Conservation (phyloP, 2,329 filamentous ascomycete genomes). For the Aspergillus uvarum region DNA sequence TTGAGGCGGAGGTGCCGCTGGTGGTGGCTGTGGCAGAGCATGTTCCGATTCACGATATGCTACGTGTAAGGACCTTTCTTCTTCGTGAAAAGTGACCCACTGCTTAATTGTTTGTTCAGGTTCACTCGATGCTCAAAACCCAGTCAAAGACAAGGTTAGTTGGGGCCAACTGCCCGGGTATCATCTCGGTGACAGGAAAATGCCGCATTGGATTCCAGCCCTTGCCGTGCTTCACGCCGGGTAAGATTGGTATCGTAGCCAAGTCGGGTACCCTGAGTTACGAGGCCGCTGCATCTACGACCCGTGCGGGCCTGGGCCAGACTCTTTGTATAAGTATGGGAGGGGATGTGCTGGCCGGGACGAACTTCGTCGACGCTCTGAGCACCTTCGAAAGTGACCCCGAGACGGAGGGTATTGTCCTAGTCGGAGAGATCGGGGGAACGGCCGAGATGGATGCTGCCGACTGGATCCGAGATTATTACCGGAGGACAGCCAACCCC, state of each 20-base stretch:
- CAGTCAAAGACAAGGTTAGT: constrained; percentile 72
- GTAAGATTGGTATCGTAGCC: constrained; percentile 72
- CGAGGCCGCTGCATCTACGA: constrained; percentile 73
- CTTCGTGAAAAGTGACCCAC: too few relatives aligned
- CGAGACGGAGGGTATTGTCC: constrained; percentile 68
- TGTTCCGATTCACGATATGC: constrained; percentile 74
- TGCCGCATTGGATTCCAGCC: constrained; percentile 77
- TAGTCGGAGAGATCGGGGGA: constrained; percentile 73
- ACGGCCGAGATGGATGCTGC: constrained; percentile 69
- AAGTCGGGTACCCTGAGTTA: constrained; percentile 80
- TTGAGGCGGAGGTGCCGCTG: constrained; percentile 74
- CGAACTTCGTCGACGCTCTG: constrained; percentile 70
- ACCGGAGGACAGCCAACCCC: constrained; percentile 55
- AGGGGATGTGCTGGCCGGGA: constrained; percentile 72
- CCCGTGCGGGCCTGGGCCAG: constrained; percentile 71
- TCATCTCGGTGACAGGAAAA: constrained; percentile 69
- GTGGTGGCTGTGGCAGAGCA: constrained; percentile 79
- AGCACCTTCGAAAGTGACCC: constrained; percentile 65
- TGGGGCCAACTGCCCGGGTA: constrained; percentile 78
- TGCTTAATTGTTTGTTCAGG: constrained; percentile 38
- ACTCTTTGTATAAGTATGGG: constrained; percentile 76
- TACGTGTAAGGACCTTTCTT: constrained; percentile 54
- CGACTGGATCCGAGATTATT: constrained; percentile 70
- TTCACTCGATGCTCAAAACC: constrained; percentile 68
- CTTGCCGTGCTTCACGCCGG: constrained; percentile 67